A percentile compares a stretch with the other conserved stretches of the same genome.
These are phyloP conservation scores for Penicillium riverlandense DNA, from an alignment of 495 filamentous ascomycete species.

Conservation along the genomic window DNA sequence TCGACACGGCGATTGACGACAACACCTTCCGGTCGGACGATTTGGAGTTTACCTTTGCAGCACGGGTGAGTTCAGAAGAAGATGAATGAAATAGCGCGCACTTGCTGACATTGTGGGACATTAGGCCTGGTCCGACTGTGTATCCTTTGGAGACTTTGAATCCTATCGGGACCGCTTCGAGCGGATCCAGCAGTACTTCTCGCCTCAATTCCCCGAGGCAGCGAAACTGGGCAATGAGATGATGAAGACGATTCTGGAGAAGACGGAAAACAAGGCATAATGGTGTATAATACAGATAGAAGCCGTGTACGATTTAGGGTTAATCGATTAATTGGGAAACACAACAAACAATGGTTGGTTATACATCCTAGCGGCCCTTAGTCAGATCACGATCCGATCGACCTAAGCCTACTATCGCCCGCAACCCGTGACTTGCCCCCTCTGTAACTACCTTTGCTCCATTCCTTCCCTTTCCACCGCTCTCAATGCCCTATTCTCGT, in stretches of 20 bases:
- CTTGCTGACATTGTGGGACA: too few species aligned
- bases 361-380: too few species aligned
- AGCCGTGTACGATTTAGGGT: neutral
- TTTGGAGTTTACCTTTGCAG: constrained; percentile 94
- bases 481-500: constrained; percentile 32
- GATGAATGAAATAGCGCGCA: neutral
- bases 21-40: constrained; percentile 85
- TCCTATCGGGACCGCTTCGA: constrained; percentile 85
- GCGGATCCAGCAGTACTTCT: constrained; percentile 82
- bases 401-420: neutral
- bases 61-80: constrained; percentile 47
- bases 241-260: constrained; percentile 91
- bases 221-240: constrained; percentile 86
- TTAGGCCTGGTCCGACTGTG: constrained; percentile 87
- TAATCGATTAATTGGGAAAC: neutral
- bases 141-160: constrained; percentile 83
- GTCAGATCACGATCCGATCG: too few species aligned
- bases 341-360: too few species aligned
- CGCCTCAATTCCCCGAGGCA: constrained; percentile 78
- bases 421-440: constrained; percentile 19
- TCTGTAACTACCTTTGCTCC: constrained; percentile 13
- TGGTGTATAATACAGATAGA: neutral
- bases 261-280: constrained; percentile 38
- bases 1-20: constrained; percentile 81
- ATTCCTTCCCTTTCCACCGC: neutral